These are phyloP conservation scores for Aspergillus heteromorphus DNA, from an alignment of 495 filamentous ascomycete species.

Conservation along the genomic window DNA sequence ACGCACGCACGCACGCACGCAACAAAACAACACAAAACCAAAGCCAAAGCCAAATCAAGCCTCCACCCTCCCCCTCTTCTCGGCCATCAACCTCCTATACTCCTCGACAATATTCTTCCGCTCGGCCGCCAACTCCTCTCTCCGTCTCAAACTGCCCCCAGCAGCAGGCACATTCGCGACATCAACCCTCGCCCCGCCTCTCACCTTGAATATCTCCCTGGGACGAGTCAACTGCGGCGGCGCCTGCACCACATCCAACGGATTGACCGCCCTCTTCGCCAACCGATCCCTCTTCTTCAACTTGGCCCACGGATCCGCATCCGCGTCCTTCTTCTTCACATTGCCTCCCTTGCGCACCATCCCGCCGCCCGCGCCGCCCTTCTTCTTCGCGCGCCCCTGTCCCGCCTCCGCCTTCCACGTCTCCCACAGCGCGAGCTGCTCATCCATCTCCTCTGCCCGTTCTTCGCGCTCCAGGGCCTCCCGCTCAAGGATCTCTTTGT, in stretches of 20 bases:
- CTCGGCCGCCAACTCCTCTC: constrained; percentile 75
- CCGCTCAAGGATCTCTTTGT: constrained; percentile 56
- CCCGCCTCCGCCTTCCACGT: constrained; percentile 44
- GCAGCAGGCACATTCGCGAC: constrained; percentile 69
- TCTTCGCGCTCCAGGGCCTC: constrained; percentile 65
- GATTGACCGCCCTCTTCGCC: constrained; percentile 40
- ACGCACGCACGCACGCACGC: no score
- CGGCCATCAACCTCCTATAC: constrained; percentile 75
- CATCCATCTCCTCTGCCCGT: constrained; percentile 48
- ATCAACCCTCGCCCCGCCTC: constrained; percentile 61
- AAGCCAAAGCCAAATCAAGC: no score
- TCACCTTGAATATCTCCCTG: constrained; percentile 64
- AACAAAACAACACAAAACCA: no score
- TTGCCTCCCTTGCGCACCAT: no score
- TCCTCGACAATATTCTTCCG: constrained; percentile 72
- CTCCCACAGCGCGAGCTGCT: constrained; percentile 42
- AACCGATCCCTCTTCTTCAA: constrained; percentile 53
- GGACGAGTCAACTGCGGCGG: constrained; percentile 71
- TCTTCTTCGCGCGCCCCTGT: constrained; percentile 55
- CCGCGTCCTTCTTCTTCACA: constrained; percentile 40
- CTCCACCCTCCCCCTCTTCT: constrained; percentile 41
- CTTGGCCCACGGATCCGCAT: constrained; percentile 78
- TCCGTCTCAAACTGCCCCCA: constrained; percentile 71
- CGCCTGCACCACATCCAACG: constrained; percentile 76
- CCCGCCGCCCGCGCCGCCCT: no score